phyloP scores from a whole-genome alignment of 2,329 filamentous ascomycete species.

The Pseudocercospora cruenta region DNA sequence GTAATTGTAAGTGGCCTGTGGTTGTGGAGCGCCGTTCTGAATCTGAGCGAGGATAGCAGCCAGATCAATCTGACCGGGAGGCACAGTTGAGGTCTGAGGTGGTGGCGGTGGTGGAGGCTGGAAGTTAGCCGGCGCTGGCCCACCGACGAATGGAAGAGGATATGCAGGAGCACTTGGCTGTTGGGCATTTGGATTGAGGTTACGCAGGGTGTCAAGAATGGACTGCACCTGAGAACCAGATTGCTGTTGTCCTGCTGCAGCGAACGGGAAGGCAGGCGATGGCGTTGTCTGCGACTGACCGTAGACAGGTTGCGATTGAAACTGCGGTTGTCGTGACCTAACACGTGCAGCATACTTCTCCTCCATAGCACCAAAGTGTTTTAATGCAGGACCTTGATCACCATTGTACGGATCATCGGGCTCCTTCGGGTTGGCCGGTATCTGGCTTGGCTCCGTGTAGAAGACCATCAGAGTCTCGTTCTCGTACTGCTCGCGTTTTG shows the following conservation, averaged over 20 bases:
- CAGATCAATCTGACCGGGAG: constrained; percentile 30
- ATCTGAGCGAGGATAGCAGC: constrained; percentile 37
- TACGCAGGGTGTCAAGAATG: neutral
- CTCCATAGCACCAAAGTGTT: constrained; percentile 45
- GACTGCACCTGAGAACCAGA: constrained; percentile 16
- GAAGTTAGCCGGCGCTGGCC: constrained; percentile 13
- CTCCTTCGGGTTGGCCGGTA: constrained; percentile 52
- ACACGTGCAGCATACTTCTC: constrained; percentile 32
- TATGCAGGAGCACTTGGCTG: neutral
- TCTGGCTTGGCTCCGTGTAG: constrained; percentile 49
- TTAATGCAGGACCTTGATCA: constrained; percentile 32
- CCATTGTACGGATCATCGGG: constrained; percentile 44
- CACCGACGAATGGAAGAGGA: constrained; percentile 26
- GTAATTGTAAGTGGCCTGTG: neutral
- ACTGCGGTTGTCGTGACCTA: constrained; percentile 11
- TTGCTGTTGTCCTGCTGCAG: constrained; percentile 22
- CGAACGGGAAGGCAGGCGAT: constrained; percentile 12
- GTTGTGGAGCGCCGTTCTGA: constrained; percentile 9
- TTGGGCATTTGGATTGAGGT: neutral
- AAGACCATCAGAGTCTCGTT: constrained; percentile 52
- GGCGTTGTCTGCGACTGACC: constrained; percentile 11
- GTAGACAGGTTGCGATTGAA: constrained; percentile 18
- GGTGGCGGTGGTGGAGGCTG: constrained; percentile 22
- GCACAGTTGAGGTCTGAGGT: constrained; percentile 13
- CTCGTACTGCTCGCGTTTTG: constrained; percentile 50